Evolutionary conservation across 345 rosid genomes (phyloP).

Genomic region (Diplotaxis tenuifolia): DNA sequence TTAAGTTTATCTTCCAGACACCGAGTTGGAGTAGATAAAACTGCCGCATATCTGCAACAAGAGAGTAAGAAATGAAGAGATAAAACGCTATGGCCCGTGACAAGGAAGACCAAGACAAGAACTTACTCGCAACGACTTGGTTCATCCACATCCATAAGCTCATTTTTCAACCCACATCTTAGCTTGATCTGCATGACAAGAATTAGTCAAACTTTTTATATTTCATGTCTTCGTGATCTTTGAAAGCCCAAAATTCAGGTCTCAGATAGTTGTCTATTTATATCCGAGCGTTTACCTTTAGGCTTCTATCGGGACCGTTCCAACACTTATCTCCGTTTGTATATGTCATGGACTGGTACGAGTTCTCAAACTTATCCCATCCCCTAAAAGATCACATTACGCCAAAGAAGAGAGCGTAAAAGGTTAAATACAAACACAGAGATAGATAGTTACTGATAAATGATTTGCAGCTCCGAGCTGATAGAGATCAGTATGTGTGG

Average conservation of each 20-base stretch:
- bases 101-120: not conserved
- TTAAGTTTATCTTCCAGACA: slow-evolving; percentile 71
- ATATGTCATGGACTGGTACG: slow-evolving; percentile 62
- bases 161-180: slow-evolving; percentile 81
- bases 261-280: not conserved
- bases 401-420: not conserved
- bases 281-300: slow-evolving; percentile 52
- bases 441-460: not conserved
- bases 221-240: slow-evolving; percentile 3
- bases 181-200: slow-evolving; percentile 58
- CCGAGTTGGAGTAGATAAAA: slow-evolving; percentile 68
- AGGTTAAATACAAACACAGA: not conserved
- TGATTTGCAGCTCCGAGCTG: not conserved
- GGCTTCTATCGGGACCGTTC: slow-evolving; percentile 96
- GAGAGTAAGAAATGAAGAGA: slow-evolving; percentile 9
- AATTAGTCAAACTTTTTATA: slow-evolving; percentile 4
- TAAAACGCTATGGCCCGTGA: not conserved
- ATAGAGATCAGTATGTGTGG: not conserved
- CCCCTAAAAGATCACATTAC: slow-evolving; percentile 42
- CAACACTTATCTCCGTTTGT: slow-evolving; percentile 84
- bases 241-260: not conserved
- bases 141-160: slow-evolving; percentile 80
- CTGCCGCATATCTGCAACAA: slow-evolving; percentile 63
- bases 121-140: slow-evolving; percentile 98
- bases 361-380: slow-evolving; percentile 83